These are phyloP conservation scores for Flaveria sonorensis DNA, from an alignment of 129 eudicot genomes.

Conservation along the genomic window DNA sequence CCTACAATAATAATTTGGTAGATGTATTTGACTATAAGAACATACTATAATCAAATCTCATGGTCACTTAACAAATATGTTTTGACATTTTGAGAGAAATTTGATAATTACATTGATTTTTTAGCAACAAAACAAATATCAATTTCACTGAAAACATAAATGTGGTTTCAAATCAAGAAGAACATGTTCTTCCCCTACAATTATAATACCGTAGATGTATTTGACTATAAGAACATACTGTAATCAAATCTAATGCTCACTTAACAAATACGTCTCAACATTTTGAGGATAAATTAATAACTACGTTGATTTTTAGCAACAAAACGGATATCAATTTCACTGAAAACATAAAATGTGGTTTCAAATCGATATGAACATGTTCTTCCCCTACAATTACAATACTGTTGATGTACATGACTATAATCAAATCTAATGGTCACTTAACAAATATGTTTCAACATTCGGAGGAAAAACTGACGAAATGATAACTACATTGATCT, in stretches of 20 bases:
- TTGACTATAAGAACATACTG: background rate
- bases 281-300: no score
- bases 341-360: background rate
- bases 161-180: conserved; percentile 7
- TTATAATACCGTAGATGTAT: background rate
- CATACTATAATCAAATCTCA: background rate
- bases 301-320: no score
- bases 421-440: background rate
- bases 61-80: background rate
- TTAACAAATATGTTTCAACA: background rate
- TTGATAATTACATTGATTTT: background rate
- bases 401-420: background rate
- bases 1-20: background rate
- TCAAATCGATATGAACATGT: conserved; percentile 15
- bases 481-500: no score
- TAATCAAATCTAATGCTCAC: background rate
- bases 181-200: conserved; percentile 1
- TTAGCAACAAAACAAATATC: background rate
- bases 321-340: no score
- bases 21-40: background rate
- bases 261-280: background rate
- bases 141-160: background rate
- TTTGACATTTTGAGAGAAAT: background rate
- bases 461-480: no score
- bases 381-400: background rate